These are phyloP conservation scores for Haplosporangium sp. DNA, from an alignment of 371 early-diverging fungal species.

Conservation along the genomic window DNA sequence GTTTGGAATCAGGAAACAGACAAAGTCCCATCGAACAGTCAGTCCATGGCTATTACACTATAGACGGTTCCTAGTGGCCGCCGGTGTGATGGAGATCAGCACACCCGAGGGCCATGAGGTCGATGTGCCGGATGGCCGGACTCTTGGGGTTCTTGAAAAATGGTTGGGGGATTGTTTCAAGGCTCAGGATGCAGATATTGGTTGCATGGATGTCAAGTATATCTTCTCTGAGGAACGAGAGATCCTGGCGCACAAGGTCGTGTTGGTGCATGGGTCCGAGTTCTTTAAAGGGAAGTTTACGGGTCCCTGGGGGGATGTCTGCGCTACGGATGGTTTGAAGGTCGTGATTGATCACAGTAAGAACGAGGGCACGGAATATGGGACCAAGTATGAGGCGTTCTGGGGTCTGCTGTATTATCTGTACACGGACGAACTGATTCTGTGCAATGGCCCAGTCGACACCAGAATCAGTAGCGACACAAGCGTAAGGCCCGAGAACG, in stretches of 20 bases:
- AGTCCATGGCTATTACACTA: background rate
- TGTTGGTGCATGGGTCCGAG: conserved; percentile 11
- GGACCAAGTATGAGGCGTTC: background rate
- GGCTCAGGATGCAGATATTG: conserved; percentile 18
- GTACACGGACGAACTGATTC: conserved; percentile 21
- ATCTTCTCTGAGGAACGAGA: background rate
- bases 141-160: conserved; percentile 1
- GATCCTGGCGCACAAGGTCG: conserved; percentile 37
- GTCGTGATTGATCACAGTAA: conserved; percentile 10
- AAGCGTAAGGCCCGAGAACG: too few species aligned
- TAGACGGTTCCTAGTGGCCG: conserved; percentile 13
- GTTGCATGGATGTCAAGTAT: conserved; percentile 39
- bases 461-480: background rate
- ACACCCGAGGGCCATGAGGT: conserved; percentile 6
- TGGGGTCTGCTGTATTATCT: conserved; percentile 34
- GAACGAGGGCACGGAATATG: too few species aligned
- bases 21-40: background rate
- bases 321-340: background rate
- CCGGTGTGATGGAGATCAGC: conserved; percentile 7
- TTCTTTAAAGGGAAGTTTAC: conserved; percentile 13
- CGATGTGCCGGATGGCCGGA: conserved; percentile 11
- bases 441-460: conserved; percentile 6
- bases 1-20: conserved; percentile 18
- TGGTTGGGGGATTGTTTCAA: conserved; percentile 10
- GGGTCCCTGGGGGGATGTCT: background rate